These are phyloP conservation scores for Clitopilus hobsonii DNA, from an alignment of 768 basidiomycete genomes.

Conservation along the genomic window DNA sequence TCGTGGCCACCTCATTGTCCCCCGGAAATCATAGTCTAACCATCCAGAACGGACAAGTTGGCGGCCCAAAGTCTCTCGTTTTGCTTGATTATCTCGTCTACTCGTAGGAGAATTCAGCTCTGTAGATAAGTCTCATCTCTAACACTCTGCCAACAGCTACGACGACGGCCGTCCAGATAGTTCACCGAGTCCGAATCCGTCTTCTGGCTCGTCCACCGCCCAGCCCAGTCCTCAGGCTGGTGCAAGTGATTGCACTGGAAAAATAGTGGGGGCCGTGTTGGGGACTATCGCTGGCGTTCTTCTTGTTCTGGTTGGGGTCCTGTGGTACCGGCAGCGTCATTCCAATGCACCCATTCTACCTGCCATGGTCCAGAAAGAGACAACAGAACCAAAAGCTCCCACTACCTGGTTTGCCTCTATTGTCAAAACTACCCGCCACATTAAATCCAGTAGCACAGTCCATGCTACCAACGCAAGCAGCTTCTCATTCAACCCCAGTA, in stretches of 20 bases:
- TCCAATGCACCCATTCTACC: conserved; percentile 5
- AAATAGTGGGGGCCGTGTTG: conserved; percentile 24
- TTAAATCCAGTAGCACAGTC: neutral
- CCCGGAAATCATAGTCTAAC: conserved; percentile 24
- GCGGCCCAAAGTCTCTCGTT: conserved; percentile 21
- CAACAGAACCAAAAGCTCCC: neutral
- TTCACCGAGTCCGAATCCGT: neutral
- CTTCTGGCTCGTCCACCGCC: neutral
- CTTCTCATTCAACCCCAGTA: conserved; percentile 24
- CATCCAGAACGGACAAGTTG: conserved; percentile 26
- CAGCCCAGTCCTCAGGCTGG: neutral
- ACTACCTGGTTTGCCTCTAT: neutral
- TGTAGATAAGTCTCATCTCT: neutral
- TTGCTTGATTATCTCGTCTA: conserved; percentile 38
- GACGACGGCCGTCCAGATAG: conserved; percentile 3
- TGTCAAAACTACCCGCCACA: neutral
- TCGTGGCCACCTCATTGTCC: conserved; percentile 20
- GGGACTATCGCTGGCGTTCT: conserved; percentile 19
- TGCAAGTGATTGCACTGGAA: conserved; percentile 4
- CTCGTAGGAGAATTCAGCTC: conserved; percentile 19
- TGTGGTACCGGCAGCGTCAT: conserved; percentile 17
- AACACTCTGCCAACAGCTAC: conserved; percentile 4
- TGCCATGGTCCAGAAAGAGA: neutral
- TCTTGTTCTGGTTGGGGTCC: conserved; percentile 14
- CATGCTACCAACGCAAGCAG: conserved; percentile 3